Evolutionary conservation across 495 filamentous ascomycete genomes (phyloP), one percentile per base, ranked within the genome.

Genomic region (Penicillium steckii): DNA sequence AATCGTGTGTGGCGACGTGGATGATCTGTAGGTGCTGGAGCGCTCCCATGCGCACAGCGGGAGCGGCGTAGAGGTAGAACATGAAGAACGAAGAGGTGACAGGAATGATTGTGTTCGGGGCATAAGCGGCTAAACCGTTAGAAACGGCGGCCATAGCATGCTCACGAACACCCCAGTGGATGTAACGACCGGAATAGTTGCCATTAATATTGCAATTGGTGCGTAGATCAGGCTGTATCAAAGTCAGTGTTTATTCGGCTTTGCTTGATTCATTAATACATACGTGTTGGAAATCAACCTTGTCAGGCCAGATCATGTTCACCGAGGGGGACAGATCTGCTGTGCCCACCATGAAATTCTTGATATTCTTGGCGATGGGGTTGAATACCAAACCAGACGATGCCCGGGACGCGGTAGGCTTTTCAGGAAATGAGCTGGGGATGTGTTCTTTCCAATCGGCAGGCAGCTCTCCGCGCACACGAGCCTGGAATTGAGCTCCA

Each of bases 41-140:
- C 9, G 82, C 81, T 9, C 78, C 79, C 79, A 85, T 84, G 22
- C 82, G 77, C 4, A 85, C 72, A 7, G 72, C 81, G 0, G 81
- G 80, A 0, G 82, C 81, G 8, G 81, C 81, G 29, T 80, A 80
- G 1, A 83, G 65, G 60, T 82, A 84, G 62, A 85, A 85, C 78
- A 84, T 85, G 65, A 82, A 80, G 64, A 83, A 82, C 6, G 69
- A 70, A 1, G 76, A 76, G 3, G 79, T 82, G 33, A 79, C 60
- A 0, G 79, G 80, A 29, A 82, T 59, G 53, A 82, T 72, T 1
- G 78, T 81, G 52, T 70, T 70, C 3, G 66, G 71, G 42, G 67
- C 62, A 41, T 68, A 83, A 1, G 80, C 80, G 0, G 80, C 79
- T 8, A 82, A 60, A 10, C 80, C 80, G 56, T 83, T 80, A 8